Evolutionary conservation across 495 filamentous ascomycete species (phyloP), one percentile per base, ranked within the genome.

Genomic region (Parathielavia appendiculata): DNA sequence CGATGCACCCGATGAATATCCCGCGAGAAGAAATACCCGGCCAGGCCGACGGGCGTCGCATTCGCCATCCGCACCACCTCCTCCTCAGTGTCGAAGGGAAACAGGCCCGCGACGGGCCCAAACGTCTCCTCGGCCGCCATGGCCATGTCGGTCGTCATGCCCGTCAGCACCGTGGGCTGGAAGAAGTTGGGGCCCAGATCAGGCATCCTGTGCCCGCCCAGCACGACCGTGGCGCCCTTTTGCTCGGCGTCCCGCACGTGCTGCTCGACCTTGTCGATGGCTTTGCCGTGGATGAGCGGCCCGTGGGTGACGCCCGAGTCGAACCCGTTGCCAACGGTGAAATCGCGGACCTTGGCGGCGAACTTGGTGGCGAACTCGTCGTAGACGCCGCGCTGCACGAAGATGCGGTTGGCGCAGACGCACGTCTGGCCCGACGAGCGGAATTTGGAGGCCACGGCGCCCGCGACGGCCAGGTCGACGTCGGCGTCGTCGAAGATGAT

Each of bases 401-500:
- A 95, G 67, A 95, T 84, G 19, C 90, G 81, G 73, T 95, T 95
- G 32, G 90, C 90, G 62, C 90, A 93, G 19, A 96, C 90, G 66
- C 91, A 96, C 0, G 91, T 96, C 73, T 96, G 91, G 12, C 91
- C 91, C 0, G 87, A 91, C 44, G 83, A 86, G 30, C 91, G 83
- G 82, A 95, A 96, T 71, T 96, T 96, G 66, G 79, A 85, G 26
- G 82, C 70, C 48, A 95, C 78, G 9, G 87, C 88, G 8, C 88
- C 91, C 1, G 81, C 76, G 7, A 95, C 86, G 6, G 91, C 91
- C 0, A 75, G 72, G 56, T 90, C 88, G 39, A 96, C 71, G 66
- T 96, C 87, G 35, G 91, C 88, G 65, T 96, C 91, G 55, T 95
- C 88, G 63, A 96, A 96, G 17, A 96, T 89, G 54, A 96, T 95